phyloP scores from a whole-genome alignment of 169 alveolate species.

The Sarcocystis neurona region DNA sequence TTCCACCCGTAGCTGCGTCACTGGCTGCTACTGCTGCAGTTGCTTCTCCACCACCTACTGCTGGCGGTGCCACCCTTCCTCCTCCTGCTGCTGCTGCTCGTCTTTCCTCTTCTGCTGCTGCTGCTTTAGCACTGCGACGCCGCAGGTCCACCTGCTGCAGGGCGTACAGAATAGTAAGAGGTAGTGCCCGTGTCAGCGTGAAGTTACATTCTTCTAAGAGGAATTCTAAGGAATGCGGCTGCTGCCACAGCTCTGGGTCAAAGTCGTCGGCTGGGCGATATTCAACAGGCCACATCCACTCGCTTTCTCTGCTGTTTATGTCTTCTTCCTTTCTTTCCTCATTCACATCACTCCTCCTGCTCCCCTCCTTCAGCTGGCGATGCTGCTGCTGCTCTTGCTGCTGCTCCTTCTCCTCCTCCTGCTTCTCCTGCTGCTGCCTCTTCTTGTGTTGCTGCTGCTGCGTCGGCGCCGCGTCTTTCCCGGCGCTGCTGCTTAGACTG shows the following conservation, averaged over 20 bases:
- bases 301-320: background rate
- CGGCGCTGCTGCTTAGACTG: too few relatives aligned
- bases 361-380: constrained; percentile 6
- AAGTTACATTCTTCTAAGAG: constrained; percentile 58
- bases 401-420: background rate
- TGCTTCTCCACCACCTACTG: background rate
- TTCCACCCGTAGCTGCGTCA: too few relatives aligned
- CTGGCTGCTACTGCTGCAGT: constrained; percentile 27
- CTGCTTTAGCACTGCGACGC: too few relatives aligned
- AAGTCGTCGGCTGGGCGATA: background rate
- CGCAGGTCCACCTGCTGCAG: constrained; percentile 41
- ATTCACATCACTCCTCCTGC: background rate
- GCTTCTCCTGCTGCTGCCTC: constrained; percentile 23
- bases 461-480: too few relatives aligned
- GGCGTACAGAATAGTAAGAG: constrained; percentile 43
- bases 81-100: background rate
- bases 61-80: too few relatives aligned
- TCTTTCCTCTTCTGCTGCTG: background rate
- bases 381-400: constrained; percentile 24
- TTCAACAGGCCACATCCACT: constrained; percentile 41
- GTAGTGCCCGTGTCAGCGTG: constrained; percentile 46
- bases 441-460: too few relatives aligned
- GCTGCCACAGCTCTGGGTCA: constrained; percentile 32
- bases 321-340: background rate
- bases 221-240: constrained; percentile 50